These are phyloP conservation scores for Antrodiella citrinella DNA, from an alignment of 768 basidiomycete genomes.

Conservation along the genomic window DNA sequence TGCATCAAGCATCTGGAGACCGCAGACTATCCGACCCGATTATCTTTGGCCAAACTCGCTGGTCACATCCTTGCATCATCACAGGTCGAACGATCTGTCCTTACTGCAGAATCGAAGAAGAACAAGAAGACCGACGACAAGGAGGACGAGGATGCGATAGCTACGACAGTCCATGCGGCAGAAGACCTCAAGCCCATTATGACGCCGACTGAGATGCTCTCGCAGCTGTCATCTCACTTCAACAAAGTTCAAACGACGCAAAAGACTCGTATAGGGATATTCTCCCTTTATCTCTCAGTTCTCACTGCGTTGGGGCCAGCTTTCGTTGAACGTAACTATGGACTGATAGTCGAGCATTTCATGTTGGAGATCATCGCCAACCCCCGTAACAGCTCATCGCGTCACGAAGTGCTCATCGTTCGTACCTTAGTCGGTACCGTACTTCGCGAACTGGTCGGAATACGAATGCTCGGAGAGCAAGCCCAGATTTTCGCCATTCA, in stretches of 20 bases:
- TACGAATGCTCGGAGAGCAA: conserved; percentile 85
- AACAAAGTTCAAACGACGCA: conserved; percentile 65
- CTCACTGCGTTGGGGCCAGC: conserved; percentile 64
- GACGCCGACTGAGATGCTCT: conserved; percentile 72
- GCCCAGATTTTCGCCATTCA: conserved; percentile 89
- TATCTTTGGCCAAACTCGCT: conserved; percentile 67
- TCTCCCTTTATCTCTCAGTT: conserved; percentile 81
- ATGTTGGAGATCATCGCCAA: conserved; percentile 68
- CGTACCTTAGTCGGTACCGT: conserved; percentile 70
- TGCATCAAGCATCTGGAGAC: conserved; percentile 72
- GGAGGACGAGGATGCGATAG: conserved; percentile 48
- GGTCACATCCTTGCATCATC: conserved; percentile 82
- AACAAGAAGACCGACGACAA: conserved; percentile 36
- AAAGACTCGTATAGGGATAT: conserved; percentile 73
- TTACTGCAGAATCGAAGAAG: conserved; percentile 48
- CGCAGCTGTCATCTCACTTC: conserved; percentile 70
- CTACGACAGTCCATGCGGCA: conserved; percentile 33
- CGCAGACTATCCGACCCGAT: conserved; percentile 79
- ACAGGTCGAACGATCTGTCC: conserved; percentile 54
- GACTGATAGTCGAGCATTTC: conserved; percentile 70
- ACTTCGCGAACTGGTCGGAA: conserved; percentile 79
- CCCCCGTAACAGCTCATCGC: conserved; percentile 42
- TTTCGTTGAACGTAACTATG: conserved; percentile 81
- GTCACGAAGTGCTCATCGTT: conserved; percentile 69
- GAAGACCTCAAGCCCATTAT: conserved; percentile 60